A percentile compares a stretch with the other conserved stretches of the same genome.
Evolutionary conservation across 2,329 filamentous ascomycete species (phyloP).

Genomic region (Pseudophaeomoniella oleicola): DNA sequence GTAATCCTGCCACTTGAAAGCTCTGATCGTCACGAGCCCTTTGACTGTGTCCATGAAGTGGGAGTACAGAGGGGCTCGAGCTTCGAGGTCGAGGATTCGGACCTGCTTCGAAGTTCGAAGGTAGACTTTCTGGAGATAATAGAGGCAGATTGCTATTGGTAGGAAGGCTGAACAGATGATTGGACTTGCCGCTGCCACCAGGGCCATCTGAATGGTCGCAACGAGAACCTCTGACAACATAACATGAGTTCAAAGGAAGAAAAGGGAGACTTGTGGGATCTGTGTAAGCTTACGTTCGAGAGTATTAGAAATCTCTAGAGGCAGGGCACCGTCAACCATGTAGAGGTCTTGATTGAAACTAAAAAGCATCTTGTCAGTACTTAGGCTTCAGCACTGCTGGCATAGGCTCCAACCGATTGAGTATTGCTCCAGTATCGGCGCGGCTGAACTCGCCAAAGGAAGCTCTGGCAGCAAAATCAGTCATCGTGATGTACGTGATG

Average conservation of each 20-base stretch:
- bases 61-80: constrained; percentile 23
- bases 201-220: no score
- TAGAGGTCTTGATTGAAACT: constrained; percentile 2
- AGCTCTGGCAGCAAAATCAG: not conserved
- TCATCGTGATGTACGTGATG: no score
- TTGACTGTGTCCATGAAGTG: constrained; percentile 30
- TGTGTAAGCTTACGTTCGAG: no score
- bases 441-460: not conserved
- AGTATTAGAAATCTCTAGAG: not conserved
- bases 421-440: not conserved
- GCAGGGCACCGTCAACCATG: constrained; percentile 1
- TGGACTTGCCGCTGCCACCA: no score
- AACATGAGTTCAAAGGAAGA: no score
- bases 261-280: not conserved
- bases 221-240: no score
- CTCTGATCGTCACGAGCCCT: constrained; percentile 33
- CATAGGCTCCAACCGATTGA: not conserved
- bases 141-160: constrained; percentile 21
- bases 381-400: not conserved
- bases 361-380: not conserved
- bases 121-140: constrained; percentile 20
- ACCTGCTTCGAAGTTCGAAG: constrained; percentile 27
- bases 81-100: constrained; percentile 25
- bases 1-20: constrained; percentile 30
- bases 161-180: constrained; percentile 9